These are phyloP conservation scores for Skeletonema marinoi DNA, from an alignment of 108 stramenopile genomes.

Conservation along the genomic window DNA sequence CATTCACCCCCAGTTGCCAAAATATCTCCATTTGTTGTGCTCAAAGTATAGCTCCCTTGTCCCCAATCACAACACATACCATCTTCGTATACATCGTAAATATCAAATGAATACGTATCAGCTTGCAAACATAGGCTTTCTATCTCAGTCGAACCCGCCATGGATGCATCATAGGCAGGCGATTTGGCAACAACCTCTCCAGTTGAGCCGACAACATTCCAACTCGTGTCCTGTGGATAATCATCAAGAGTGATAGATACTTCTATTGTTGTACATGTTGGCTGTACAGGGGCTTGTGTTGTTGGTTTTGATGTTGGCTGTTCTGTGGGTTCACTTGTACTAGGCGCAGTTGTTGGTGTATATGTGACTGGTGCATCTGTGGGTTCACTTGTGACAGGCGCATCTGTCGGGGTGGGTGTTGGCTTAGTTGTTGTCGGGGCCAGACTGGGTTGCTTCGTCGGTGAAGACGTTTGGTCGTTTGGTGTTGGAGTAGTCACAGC, in stretches of 20 bases:
- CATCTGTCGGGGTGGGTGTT: background rate
- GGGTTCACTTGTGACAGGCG: background rate
- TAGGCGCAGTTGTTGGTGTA: background rate
- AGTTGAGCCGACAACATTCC: constrained; percentile 11
- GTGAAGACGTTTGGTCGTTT: background rate
- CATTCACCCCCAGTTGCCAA: constrained; percentile 19
- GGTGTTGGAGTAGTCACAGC: background rate
- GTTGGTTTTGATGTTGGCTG: constrained; percentile 1
- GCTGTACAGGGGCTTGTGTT: background rate
- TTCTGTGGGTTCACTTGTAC: background rate
- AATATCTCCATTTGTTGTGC: background rate
- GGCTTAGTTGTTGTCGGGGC: background rate
- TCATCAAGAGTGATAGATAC: constrained; percentile 15
- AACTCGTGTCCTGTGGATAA: constrained; percentile 11
- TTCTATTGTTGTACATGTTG: constrained; percentile 1
- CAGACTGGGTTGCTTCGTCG: background rate
- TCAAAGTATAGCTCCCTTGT: background rate
- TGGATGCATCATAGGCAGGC: background rate
- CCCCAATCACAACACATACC: constrained; percentile 12
- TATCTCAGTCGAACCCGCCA: constrained; percentile 4
- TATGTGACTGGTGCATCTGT: background rate
- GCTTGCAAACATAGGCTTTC: constrained; percentile 5
- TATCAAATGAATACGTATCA: constrained; percentile 15
- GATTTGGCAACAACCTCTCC: constrained; percentile 5
- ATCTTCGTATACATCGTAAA: constrained; percentile 23